A percentile compares a stretch with the other conserved stretches of the same genome.
These are phyloP conservation scores for Carex littledalei DNA, from an alignment of 176 grass and related monocot genomes.

Conservation along the genomic window DNA sequence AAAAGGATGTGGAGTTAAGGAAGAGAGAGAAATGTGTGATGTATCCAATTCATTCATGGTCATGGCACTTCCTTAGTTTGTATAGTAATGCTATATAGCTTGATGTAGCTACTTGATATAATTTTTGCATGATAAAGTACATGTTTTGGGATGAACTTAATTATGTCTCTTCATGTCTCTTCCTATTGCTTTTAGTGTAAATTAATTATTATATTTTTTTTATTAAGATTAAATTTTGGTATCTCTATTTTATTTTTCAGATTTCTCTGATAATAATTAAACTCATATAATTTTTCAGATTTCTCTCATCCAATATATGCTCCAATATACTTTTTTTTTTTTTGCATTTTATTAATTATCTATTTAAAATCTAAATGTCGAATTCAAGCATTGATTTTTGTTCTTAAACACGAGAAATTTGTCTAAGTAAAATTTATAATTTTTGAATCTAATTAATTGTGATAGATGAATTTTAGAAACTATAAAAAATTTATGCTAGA, in stretches of 20 bases:
- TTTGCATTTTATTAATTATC: no score
- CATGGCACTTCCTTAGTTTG: slow-evolving; percentile 1
- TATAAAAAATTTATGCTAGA: neutral
- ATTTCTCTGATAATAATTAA: no score
- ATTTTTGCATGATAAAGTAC: neutral
- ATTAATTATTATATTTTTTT: neutral
- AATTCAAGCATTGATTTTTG: neutral
- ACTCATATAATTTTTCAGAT: no score
- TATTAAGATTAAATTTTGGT: neutral
- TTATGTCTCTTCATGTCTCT: neutral
- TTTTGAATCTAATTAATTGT: neutral
- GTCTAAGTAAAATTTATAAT: neutral
- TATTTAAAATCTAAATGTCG: neutral
- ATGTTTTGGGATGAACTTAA: neutral
- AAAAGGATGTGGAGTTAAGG: slow-evolving; percentile 24
- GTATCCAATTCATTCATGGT: neutral
- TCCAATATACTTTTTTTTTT: neutral
- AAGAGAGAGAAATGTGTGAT: slow-evolving; percentile 23
- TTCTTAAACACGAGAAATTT: neutral
- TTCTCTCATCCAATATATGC: no score
- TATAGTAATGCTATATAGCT: neutral
- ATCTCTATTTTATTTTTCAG: no score
- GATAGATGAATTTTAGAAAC: neutral
- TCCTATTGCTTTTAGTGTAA: neutral
- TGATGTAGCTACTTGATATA: neutral